These are phyloP conservation scores for Gomphus bonarii DNA, from an alignment of 1,284 basidiomycete species.

Conservation along the genomic window DNA sequence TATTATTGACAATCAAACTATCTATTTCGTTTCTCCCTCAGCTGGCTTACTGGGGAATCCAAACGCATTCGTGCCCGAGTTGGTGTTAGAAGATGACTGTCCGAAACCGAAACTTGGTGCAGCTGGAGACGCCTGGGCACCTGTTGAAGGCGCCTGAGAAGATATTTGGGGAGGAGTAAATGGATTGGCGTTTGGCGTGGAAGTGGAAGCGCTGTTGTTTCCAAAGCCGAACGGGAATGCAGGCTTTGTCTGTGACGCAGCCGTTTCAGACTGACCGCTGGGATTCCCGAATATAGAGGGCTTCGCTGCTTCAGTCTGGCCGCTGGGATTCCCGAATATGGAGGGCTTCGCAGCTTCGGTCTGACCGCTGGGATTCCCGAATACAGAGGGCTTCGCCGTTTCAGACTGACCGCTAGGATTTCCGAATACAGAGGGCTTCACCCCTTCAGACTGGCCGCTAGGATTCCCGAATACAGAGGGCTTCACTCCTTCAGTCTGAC, in stretches of 20 bases:
- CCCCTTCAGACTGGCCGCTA: no score
- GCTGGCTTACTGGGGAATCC: not conserved
- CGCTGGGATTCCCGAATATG: no score
- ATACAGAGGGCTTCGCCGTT: not conserved
- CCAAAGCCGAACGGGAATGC: slow-evolving; percentile 13
- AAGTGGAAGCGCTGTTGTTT: not conserved
- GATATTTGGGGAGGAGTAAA: not conserved
- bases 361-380: not conserved
- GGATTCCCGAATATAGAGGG: not conserved
- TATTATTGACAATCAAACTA: not conserved
- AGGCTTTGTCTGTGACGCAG: slow-evolving; percentile 3
- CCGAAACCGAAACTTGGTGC: not conserved
- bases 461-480: no score
- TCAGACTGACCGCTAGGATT: not conserved
- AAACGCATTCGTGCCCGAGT: not conserved
- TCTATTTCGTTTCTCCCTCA: slow-evolving; percentile 1
- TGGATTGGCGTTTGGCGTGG: not conserved
- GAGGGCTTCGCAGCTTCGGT: no score
- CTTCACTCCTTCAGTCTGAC: not conserved
- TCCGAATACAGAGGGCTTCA: not conserved
- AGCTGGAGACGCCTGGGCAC: not conserved
- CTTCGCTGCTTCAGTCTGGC: no score
- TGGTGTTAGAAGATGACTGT: not conserved
- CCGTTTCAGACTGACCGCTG: not conserved
- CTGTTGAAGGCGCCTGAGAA: not conserved